A percentile compares a stretch with the other conserved stretches of the same genome.
These are phyloP conservation scores for Peniophora sp. DNA, from an alignment of 1,284 basidiomycete genomes.

Conservation along the genomic window DNA sequence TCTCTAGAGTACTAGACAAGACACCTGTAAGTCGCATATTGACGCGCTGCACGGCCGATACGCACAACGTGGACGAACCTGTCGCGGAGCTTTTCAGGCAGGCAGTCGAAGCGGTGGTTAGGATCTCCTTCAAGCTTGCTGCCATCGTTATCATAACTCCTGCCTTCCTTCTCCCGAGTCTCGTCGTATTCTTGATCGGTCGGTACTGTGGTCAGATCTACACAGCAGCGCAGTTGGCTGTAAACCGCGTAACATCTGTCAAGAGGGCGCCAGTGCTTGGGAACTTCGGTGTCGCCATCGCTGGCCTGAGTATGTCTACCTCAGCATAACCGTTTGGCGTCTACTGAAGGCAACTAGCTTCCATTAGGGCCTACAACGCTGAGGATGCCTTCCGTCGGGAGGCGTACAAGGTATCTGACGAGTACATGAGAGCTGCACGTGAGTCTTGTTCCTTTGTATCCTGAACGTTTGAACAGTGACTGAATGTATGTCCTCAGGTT, in stretches of 20 bases:
- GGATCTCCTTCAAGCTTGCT: slow-evolving; percentile 32
- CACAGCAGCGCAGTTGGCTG: slow-evolving; percentile 67
- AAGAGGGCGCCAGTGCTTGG: slow-evolving; percentile 60
- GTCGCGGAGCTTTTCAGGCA: slow-evolving; percentile 24
- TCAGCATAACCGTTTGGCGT: not conserved
- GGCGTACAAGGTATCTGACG: slow-evolving; percentile 36
- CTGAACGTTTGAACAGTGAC: too few species aligned
- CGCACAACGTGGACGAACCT: slow-evolving; percentile 28
- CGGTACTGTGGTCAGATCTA: slow-evolving; percentile 43
- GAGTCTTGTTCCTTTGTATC: slow-evolving; percentile 50
- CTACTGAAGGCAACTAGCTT: slow-evolving; percentile 49
- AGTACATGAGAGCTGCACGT: slow-evolving; percentile 39
- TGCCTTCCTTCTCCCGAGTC: slow-evolving; percentile 30
- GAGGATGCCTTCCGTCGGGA: slow-evolving; percentile 39
- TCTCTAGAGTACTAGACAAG: slow-evolving; percentile 50
- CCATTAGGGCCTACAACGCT: slow-evolving; percentile 54
- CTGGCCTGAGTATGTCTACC: slow-evolving; percentile 44
- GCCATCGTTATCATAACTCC: slow-evolving; percentile 40
- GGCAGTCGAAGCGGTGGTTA: slow-evolving; percentile 24
- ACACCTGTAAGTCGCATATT: slow-evolving; percentile 53
- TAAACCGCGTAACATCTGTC: slow-evolving; percentile 73
- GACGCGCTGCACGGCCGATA: slow-evolving; percentile 52
- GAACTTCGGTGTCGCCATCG: slow-evolving; percentile 62
- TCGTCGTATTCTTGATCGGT: slow-evolving; percentile 35
- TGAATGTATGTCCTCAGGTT: too few species aligned